phyloP scores from a whole-genome alignment of 331 rosid species.

The Spiraea crenata region DNA sequence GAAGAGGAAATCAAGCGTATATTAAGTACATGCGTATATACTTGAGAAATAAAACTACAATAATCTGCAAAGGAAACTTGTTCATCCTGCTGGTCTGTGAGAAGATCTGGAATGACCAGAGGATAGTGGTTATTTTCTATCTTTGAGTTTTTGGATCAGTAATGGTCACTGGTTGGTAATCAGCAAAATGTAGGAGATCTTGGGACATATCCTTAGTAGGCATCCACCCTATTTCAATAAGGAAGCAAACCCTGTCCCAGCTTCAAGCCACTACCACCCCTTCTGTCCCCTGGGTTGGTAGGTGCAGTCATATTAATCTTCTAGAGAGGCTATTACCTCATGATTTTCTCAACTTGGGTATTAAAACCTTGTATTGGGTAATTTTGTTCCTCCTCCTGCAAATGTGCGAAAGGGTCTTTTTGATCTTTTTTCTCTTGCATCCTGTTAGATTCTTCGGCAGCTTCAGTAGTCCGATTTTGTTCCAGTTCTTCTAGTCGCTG shows the following conservation, averaged over 20 bases:
- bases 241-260: neutral
- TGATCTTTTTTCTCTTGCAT: neutral
- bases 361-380: neutral
- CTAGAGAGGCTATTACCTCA: neutral
- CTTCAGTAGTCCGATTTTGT: too few species aligned
- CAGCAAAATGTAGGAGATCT: neutral
- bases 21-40: neutral
- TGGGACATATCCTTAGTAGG: neutral
- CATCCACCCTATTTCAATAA: neutral
- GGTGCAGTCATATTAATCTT: too few species aligned
- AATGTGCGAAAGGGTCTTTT: neutral
- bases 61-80: neutral
- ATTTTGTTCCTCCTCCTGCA: neutral
- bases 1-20: neutral
- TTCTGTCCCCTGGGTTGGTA: neutral
- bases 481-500: too few species aligned
- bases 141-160: neutral
- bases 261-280: neutral
- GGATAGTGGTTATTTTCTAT: neutral
- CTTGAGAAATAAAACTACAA: neutral
- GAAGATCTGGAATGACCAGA: neutral
- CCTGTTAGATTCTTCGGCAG: too few species aligned
- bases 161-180: neutral
- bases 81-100: neutral
- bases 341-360: neutral